Conservation (phyloP, 208 protist genomes). For the Phytomonas francai region DNA sequence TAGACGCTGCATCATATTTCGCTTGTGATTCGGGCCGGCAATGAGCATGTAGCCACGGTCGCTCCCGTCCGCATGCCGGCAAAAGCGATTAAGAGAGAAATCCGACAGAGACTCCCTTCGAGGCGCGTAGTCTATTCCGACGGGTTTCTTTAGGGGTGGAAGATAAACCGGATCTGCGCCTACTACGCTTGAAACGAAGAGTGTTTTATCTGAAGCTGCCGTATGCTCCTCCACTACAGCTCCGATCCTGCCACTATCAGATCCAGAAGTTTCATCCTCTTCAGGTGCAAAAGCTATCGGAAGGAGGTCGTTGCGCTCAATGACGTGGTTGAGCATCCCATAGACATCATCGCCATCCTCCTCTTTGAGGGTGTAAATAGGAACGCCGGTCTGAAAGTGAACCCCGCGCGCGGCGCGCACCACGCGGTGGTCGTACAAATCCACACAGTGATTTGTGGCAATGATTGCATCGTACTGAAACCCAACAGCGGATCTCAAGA, state of each 20-base stretch:
- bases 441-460: constrained; percentile 79
- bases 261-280: constrained; percentile 29
- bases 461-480: constrained; percentile 88
- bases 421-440: constrained; percentile 86
- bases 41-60: constrained; percentile 76
- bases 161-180: constrained; percentile 27
- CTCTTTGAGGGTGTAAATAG: constrained; percentile 75
- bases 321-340: constrained; percentile 79
- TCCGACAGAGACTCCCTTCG: constrained; percentile 18
- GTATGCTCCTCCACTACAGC: no score
- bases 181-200: constrained; percentile 27
- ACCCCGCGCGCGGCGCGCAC: constrained; percentile 75
- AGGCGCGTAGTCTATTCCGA: not conserved
- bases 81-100: constrained; percentile 59
- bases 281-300: constrained; percentile 60
- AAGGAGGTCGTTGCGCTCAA: constrained; percentile 65
- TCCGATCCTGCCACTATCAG: no score
- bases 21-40: constrained; percentile 77
- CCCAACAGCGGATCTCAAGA: constrained; percentile 68
- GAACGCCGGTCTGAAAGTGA: constrained; percentile 77
- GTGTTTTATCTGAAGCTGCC: no score
- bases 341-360: constrained; percentile 87
- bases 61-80: constrained; percentile 12
- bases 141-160: not conserved
- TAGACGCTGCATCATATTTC: constrained; percentile 54